These are phyloP conservation scores for Rhizophora apiculata DNA, from an alignment of 345 rosid genomes.

Conservation along the genomic window DNA sequence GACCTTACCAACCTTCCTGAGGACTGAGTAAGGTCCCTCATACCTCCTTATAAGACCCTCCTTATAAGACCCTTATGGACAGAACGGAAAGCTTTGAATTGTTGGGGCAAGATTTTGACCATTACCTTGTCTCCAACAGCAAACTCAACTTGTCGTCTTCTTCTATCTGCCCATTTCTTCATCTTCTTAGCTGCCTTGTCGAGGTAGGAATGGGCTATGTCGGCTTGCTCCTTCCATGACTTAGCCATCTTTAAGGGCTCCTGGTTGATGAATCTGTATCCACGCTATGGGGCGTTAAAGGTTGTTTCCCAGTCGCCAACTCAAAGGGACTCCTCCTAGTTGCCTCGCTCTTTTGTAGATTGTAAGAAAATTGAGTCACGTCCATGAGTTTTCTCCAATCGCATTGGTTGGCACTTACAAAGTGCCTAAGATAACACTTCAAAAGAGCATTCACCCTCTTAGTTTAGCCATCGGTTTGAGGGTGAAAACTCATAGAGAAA, in stretches of 20 bases:
- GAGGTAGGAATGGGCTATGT: not conserved
- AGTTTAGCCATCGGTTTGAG: too few species aligned
- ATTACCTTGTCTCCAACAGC: not conserved
- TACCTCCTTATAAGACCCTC: too few species aligned
- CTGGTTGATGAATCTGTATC: not conserved
- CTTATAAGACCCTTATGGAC: too few species aligned
- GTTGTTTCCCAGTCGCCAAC: not conserved
- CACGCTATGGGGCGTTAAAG: not conserved
- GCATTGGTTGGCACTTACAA: not conserved
- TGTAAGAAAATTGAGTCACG: slow-evolving; percentile 11
- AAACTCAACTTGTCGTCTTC: not conserved
- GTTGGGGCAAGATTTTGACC: too few species aligned
- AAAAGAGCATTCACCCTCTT: too few species aligned
- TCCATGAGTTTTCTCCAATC: slow-evolving; percentile 3
- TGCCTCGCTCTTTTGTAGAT: not conserved
- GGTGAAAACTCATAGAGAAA: too few species aligned
- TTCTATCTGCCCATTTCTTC: not conserved
- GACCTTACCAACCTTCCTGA: too few species aligned
- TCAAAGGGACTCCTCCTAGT: fast-evolving
- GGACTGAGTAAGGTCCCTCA: too few species aligned
- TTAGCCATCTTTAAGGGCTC: not conserved
- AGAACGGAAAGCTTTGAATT: too few species aligned
- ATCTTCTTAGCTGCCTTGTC: not conserved
- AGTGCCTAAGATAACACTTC: too few species aligned
- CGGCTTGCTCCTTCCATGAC: not conserved